phyloP scores from a whole-genome alignment of 305 asterid genomes.

The Plantago rigida region DNA sequence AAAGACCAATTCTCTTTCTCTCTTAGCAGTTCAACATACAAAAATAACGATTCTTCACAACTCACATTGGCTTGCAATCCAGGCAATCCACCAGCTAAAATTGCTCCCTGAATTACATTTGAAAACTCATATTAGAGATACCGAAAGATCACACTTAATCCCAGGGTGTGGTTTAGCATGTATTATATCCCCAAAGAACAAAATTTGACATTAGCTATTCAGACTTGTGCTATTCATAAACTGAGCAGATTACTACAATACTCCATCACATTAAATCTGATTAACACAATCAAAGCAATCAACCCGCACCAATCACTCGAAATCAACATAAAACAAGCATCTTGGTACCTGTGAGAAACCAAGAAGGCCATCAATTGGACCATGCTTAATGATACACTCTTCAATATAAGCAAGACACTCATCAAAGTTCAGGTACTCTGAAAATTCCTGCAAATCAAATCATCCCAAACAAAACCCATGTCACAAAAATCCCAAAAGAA shows the following conservation, averaged over 20 bases:
- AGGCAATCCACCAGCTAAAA: conserved; percentile 68
- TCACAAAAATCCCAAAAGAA: not conserved
- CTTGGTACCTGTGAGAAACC: conserved; percentile 84
- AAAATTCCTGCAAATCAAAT: conserved; percentile 51
- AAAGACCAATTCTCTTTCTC: not conserved
- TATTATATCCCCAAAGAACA: no score
- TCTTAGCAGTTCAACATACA: not conserved
- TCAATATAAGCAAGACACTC: conserved; percentile 73
- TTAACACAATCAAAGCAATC: not conserved
- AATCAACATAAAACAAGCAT: not conserved
- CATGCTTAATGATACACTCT: conserved; percentile 60
- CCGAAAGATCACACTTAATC: not conserved
- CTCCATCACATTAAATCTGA: not conserved
- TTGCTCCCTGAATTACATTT: conserved; percentile 64
- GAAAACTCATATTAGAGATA: not conserved
- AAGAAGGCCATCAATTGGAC: conserved; percentile 91
- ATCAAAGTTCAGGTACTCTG: conserved; percentile 64
- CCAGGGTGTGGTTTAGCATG: not conserved
- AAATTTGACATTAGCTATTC: no score
- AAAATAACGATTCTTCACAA: not conserved
- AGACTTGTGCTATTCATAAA: no score
- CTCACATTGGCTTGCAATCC: conserved; percentile 75
- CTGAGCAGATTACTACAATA: not conserved
- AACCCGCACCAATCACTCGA: not conserved
- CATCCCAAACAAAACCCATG: not conserved